Base-by-base conservation (phyloP, 305 asterid genomes). In the Solanum hybrid region DNA sequence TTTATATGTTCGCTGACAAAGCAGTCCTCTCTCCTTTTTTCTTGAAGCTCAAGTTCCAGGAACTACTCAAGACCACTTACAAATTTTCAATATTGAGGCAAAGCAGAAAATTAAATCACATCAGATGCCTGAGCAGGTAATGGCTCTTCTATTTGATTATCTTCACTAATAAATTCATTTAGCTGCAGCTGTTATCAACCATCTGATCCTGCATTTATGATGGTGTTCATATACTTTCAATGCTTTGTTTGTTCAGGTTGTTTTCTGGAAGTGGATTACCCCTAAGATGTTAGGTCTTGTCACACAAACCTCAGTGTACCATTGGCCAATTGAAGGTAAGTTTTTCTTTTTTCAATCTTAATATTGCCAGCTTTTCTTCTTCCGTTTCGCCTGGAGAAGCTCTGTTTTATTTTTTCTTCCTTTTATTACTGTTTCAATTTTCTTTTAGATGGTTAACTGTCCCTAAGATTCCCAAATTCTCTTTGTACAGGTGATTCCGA, bases 111-210 rank as follows among this genome's bases (percentile, higher is more conserved):
- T 98, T 78, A 98, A 98, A 92, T 95, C 99, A 3, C 93, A 96
- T 93, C 98, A 95, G 95, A 98, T 98, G 99, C 98, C 99, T 86
- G 99, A 97, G 96, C 99, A 96, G 99, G 99, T 94, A 92, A 91
- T 88, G 26, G 17, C 45, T 29, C 88, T 87, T 60, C 78, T 80
- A 64, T 86, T 88, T 71, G 32, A 51, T 73, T 36, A n/a, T 37
- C 80, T 34, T 78, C 36, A 9, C 15, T 90, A 87, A 87, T 90
- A 87, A 64, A 73, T 91, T 93, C 72, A 78, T 76, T 80, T 64
- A 86, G 89, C 73, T 37, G 75, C 36, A 73, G 26, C 17, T 51
- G 42, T 85, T 66, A 60, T 85, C 34, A 81, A 85, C 13, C 71
- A 64, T 88, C 79, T 85, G 35, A 17, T 29, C 72, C 72, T 88